Conservation (phyloP, 2,329 filamentous ascomycete genomes). For the Simplicillium sp. region DNA sequence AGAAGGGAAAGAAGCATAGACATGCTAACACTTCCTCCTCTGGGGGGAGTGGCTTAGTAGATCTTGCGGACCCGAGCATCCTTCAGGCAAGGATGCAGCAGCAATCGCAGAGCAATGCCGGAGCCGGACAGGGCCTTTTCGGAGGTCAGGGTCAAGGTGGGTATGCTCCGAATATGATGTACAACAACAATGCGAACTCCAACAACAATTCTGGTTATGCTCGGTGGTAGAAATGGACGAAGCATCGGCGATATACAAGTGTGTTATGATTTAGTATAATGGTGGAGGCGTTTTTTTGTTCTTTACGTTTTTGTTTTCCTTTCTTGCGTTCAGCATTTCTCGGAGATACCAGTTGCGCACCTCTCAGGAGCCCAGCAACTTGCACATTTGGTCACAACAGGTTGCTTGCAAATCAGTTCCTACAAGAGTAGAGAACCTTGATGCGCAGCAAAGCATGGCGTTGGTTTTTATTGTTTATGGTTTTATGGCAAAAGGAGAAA, state of each 20-base stretch:
- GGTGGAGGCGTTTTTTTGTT: constrained; percentile 19
- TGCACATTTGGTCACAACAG: constrained; percentile 21
- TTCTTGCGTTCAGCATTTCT: constrained; percentile 8
- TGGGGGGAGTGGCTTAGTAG: constrained; percentile 96
- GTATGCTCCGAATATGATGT: constrained; percentile 85
- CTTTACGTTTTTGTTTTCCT: constrained; percentile 14
- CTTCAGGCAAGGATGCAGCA: constrained; percentile 96
- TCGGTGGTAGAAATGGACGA: constrained; percentile 47
- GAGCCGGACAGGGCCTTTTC: constrained; percentile 83
- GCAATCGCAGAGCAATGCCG: constrained; percentile 69
- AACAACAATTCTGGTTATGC: constrained; percentile 48
- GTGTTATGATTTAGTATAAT: constrained; percentile 11
- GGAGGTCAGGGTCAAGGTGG: constrained; percentile 87
- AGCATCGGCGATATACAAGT: background rate
- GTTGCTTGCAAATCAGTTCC: constrained; percentile 17
- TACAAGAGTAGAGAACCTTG: constrained; percentile 15
- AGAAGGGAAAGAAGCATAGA: constrained; percentile 99
- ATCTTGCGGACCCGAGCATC: constrained; percentile 99
- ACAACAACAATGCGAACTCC: constrained; percentile 25
- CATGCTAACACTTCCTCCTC: constrained; percentile 99
- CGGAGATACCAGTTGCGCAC: too few relatives aligned
- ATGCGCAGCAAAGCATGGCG: constrained; percentile 18
- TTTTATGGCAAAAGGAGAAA: constrained; percentile 9
- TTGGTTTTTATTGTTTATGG: constrained; percentile 16
- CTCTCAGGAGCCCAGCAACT: constrained; percentile 13